Base-by-base conservation (phyloP, 2,329 filamentous ascomycete genomes). In the Neonectria coccinea region DNA sequence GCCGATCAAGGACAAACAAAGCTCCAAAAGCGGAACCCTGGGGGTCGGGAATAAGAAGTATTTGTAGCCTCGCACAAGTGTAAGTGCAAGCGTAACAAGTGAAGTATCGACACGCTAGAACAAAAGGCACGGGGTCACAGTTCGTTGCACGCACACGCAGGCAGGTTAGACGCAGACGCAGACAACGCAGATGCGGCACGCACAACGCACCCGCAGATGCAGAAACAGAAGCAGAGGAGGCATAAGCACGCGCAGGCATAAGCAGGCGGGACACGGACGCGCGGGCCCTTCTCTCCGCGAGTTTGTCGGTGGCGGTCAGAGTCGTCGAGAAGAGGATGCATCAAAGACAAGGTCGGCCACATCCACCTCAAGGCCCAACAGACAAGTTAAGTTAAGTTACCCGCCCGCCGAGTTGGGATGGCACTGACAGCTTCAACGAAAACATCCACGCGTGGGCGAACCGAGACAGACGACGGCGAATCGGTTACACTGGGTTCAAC, bases 101-200 rank as follows among this genome's bases (percentile, higher is more conserved):
- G 25, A 25, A 25, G 14, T 51, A 36, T 54, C 62, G 25, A 29
- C 10, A 42, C 44, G 45, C 42, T 53, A 45, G 18, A 31, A 50
- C 27, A 61, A 59, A 56, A 54, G 45, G 60, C 62, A 60, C 56
- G 59, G 64, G 61, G 56, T 64, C 57, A 57, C 41, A 25, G 62
- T 60, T 61, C 55, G 54, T 64, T 50, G 50, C 27, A 45, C 39
- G 58, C 36, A 59, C 39, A 59, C 42, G 14, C 56, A 47, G 53
- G 41, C 29, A 18, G 33, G 33, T 16, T 16, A 36, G 33, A 41
- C n/a, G 39, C 39, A 20, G 25, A 45, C 44, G 41, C 33, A 31
- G 27, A 36, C 36, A 12, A 39, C 36, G 36, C 36, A 6, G 36
- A 39, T 39, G 36, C 36, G 14, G 36, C 36, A 39, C 36, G 36